Conservation (phyloP, 1,139 yeast species). For the Waltiozyma sp. region DNA sequence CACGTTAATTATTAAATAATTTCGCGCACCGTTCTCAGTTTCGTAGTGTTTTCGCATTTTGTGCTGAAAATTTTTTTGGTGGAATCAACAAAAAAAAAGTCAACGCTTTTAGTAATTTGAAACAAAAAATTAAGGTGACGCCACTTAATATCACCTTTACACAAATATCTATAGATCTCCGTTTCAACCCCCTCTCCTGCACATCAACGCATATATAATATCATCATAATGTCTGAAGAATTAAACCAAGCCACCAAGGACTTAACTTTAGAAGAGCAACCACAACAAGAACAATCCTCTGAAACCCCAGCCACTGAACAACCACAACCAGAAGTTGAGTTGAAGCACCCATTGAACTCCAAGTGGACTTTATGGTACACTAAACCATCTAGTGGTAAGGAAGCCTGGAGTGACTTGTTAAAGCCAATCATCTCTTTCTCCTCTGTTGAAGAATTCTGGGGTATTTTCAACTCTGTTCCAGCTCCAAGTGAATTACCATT, state of each 20-base stretch:
- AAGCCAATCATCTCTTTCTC: slow-evolving; percentile 88
- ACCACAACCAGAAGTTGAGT: slow-evolving; percentile 22
- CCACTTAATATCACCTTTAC: no score
- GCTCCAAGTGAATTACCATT: slow-evolving; percentile 84
- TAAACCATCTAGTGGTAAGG: slow-evolving; percentile 72
- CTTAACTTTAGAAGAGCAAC: slow-evolving; percentile 9
- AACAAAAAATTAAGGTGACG: no score
- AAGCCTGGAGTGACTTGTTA: slow-evolving; percentile 87
- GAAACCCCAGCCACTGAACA: no score
- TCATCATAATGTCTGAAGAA: slow-evolving; percentile 16
- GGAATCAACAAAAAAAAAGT: background rate
- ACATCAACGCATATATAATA: background rate
- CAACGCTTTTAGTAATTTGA: no score
- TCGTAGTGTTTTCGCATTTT: background rate
- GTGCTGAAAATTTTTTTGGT: background rate
- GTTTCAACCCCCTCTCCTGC: background rate
- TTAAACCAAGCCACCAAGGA: slow-evolving; percentile 16
- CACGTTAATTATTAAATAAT: no score
- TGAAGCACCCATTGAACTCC: slow-evolving; percentile 79
- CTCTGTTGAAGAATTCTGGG: slow-evolving; percentile 98
- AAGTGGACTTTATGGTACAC: slow-evolving; percentile 98
- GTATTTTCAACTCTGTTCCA: slow-evolving; percentile 89
- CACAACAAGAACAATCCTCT: slow-evolving; percentile 5
- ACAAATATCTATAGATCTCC: no score
- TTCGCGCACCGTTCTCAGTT: no score